Percentiles rank a stretch among this genome's conserved stretches.
phyloP scores from a whole-genome alignment of 805 yeast genomes.

The Yarrowia sp. region DNA sequence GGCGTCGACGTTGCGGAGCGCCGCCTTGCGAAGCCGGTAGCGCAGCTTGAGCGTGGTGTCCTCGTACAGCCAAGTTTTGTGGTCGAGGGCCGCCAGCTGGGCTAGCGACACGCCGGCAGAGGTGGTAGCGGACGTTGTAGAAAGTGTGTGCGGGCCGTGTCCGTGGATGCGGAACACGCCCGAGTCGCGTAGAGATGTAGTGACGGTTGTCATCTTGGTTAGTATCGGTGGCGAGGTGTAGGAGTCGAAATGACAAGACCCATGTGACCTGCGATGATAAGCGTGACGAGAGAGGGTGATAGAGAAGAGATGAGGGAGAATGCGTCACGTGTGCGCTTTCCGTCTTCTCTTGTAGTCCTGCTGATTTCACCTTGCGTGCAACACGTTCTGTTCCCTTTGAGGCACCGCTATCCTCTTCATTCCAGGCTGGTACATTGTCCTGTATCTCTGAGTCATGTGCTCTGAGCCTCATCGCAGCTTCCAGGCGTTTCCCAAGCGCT shows the following conservation, averaged over 20 bases:
- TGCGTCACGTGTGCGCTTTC: too few relatives aligned
- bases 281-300: too few relatives aligned
- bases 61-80: constrained; percentile 22
- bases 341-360: too few relatives aligned
- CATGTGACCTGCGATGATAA: constrained; percentile 17
- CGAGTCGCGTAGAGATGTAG: constrained; percentile 26
- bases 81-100: constrained; percentile 22
- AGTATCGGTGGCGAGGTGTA: neutral
- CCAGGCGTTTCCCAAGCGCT: too few relatives aligned
- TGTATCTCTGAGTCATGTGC: constrained; percentile 12
- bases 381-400: too few relatives aligned
- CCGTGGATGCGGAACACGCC: constrained; percentile 25
- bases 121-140: neutral
- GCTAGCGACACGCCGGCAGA: constrained; percentile 1
- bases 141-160: constrained; percentile 3
- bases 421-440: neutral
- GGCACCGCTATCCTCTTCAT: too few relatives aligned
- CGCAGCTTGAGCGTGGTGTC: constrained; percentile 21
- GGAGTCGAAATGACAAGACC: neutral
- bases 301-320: too few relatives aligned
- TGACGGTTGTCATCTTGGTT: constrained; percentile 25
- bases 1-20: constrained; percentile 4
- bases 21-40: constrained; percentile 22
- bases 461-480: neutral
- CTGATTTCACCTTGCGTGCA: too few relatives aligned